phyloP scores from a whole-genome alignment of 2,329 filamentous ascomycete genomes.

The Ciborinia camelliae region DNA sequence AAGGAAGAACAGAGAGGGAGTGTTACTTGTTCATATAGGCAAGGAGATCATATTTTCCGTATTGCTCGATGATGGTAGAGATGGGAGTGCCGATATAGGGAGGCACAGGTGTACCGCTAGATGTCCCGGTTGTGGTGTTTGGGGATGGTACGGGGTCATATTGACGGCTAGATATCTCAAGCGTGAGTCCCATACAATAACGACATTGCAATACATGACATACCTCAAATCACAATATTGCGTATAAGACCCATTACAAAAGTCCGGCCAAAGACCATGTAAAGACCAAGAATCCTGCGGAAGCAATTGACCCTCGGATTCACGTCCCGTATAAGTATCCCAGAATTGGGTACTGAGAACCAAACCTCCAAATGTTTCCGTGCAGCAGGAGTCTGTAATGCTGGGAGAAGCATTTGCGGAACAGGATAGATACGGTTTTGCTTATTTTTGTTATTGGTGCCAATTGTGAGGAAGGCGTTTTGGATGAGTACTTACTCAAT shows the following conservation, averaged over 20 bases:
- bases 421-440: slow-evolving; percentile 46
- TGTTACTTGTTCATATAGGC: slow-evolving; percentile 59
- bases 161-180: slow-evolving; percentile 45
- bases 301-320: slow-evolving; percentile 54
- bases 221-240: slow-evolving; percentile 62
- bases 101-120: slow-evolving; percentile 50
- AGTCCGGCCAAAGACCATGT: slow-evolving; percentile 42
- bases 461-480: neutral
- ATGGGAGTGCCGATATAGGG: slow-evolving; percentile 57
- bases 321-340: slow-evolving; percentile 60
- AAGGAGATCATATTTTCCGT: slow-evolving; percentile 58
- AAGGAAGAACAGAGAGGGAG: neutral
- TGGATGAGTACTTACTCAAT: slow-evolving; percentile 24
- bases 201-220: neutral
- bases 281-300: slow-evolving; percentile 56
- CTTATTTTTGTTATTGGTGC: slow-evolving; percentile 20
- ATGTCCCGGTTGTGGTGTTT: slow-evolving; percentile 57
- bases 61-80: slow-evolving; percentile 54
- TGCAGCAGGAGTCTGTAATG: slow-evolving; percentile 59
- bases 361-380: slow-evolving; percentile 62
- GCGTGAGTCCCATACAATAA: neutral
- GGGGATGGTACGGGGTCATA: slow-evolving; percentile 60
- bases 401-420: slow-evolving; percentile 44
- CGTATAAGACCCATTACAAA: slow-evolving; percentile 56
- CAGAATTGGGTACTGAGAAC: slow-evolving; percentile 62